Evolutionary conservation across 768 basidiomycete species (phyloP), one percentile per base, ranked within the genome.

Genomic region (Trametes villosa): DNA sequence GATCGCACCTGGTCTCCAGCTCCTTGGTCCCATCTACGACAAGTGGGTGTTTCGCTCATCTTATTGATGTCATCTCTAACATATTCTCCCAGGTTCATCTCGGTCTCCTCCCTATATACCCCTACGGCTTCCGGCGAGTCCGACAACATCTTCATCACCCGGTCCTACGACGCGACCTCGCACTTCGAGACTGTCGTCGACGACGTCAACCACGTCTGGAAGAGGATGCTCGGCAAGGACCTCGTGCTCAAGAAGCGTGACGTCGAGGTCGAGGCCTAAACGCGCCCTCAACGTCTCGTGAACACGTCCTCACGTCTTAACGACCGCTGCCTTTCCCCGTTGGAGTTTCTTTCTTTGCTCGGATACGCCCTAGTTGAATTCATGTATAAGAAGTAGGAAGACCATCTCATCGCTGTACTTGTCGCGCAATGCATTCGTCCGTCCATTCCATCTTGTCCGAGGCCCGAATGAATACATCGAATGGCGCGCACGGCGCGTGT

Each of bases 111-210:
- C 22, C 74, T 97, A 47, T 98, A 95, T 79, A 89, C 88, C 27
- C 95, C 97, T 8, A 94, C 95, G 4, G 82, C 91, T 46, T 76
- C 84, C 41, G 97, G 97, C 58, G 71, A 83, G 62, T 76, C 79
- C 45, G 96, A 99, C 79, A 91, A 94, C 73, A 92, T 99, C 73
- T 99, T 92, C 81, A 88, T 99, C 78, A 99, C 97, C 55, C 90
- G 90, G 56, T 97, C 95, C 17, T 99, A 98, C 77, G 97, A 99
- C 72, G 96, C 97, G 9, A 98, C 97, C 12, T 95, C 93, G 29
- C 97, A 99, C 78, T 98, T 99, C 74, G 97, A 99, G 82, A 97
- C 94, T 27, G 96, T 98, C 47, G 94, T 96, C 26, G 94, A 98
- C 52, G 96, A 99, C 61, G 97, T 99, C 36, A 89, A 91, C 62